Evolutionary conservation across 805 yeast genomes (phyloP).

Genomic region (Pichia paraexigua): DNA sequence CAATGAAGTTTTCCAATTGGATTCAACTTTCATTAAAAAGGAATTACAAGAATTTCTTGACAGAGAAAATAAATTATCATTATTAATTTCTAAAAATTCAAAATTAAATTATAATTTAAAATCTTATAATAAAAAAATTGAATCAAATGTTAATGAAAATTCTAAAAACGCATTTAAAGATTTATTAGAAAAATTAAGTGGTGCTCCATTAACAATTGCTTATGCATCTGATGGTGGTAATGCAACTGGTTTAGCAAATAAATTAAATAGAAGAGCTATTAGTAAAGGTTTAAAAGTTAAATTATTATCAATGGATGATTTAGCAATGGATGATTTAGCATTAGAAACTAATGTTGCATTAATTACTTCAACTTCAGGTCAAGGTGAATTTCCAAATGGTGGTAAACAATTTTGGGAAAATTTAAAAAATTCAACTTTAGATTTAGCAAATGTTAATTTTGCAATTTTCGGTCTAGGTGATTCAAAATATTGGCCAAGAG

Average conservation of each 20-base stretch:
- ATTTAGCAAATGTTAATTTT: slow-evolving; percentile 47
- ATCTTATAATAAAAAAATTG: slow-evolving; percentile 50
- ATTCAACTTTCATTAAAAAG: slow-evolving; percentile 72
- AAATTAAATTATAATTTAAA: slow-evolving; percentile 69
- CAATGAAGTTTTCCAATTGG: slow-evolving; percentile 63
- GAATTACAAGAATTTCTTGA: slow-evolving; percentile 75
- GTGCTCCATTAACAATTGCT: slow-evolving; percentile 83
- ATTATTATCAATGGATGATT: slow-evolving; percentile 63
- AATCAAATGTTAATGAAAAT: slow-evolving; percentile 43
- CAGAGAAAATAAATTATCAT: slow-evolving; percentile 79
- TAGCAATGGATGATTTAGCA: slow-evolving; percentile 64
- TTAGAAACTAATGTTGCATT: slow-evolving; percentile 63
- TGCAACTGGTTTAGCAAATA: slow-evolving; percentile 75
- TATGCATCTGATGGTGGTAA: slow-evolving; percentile 92
- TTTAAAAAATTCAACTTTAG: slow-evolving; percentile 57
- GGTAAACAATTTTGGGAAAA: slow-evolving; percentile 74
- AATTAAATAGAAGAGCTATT: slow-evolving; percentile 68
- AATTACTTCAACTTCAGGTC: slow-evolving; percentile 72
- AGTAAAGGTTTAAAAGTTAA: slow-evolving; percentile 69
- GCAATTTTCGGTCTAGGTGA: slow-evolving; percentile 77
- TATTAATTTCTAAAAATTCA: slow-evolving; percentile 66
- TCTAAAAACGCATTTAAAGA: slow-evolving; percentile 73
- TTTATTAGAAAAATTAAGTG: slow-evolving; percentile 78
- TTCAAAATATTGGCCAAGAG: slow-evolving; percentile 92
- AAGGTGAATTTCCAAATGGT: slow-evolving; percentile 81